Evolutionary conservation across 495 filamentous ascomycete genomes (phyloP).

Genomic region (Hypoxylon intermedium): DNA sequence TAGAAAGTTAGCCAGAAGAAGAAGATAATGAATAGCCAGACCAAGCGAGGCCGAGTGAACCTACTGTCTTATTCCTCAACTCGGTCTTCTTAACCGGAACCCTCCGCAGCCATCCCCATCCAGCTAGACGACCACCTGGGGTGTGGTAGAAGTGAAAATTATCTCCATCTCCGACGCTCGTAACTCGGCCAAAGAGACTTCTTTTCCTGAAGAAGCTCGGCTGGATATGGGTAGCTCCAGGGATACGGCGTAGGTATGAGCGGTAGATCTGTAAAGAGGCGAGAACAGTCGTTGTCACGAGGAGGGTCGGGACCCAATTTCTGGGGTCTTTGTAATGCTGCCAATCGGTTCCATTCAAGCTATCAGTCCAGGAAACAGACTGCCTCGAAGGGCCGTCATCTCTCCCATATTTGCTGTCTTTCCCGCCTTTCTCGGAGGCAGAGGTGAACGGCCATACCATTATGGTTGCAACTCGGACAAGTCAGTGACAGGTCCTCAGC

Average conservation of each 20-base stretch:
- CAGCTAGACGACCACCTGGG: constrained; percentile 81
- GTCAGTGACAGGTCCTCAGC: constrained; percentile 7
- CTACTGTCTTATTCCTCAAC: constrained; percentile 78
- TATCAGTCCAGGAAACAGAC: constrained; percentile 57
- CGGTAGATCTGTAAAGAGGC: constrained; percentile 68
- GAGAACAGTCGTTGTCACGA: constrained; percentile 73
- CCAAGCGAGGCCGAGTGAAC: constrained; percentile 33
- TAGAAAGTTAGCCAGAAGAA: constrained; percentile 8
- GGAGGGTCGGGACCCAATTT: constrained; percentile 69
- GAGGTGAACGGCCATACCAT: constrained; percentile 40
- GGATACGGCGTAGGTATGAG: constrained; percentile 81
- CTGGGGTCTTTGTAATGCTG: constrained; percentile 68
- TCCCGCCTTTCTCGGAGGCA: constrained; percentile 20
- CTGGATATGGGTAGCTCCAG: constrained; percentile 72
- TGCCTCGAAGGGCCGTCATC: constrained; percentile 40
- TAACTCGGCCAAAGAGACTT: constrained; percentile 82
- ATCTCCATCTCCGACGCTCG: constrained; percentile 94
- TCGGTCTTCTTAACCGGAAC: constrained; percentile 71
- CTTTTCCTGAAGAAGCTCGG: constrained; percentile 71
- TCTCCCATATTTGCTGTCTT: background rate
- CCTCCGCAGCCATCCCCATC: constrained; percentile 89
- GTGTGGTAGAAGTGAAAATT: constrained; percentile 94
- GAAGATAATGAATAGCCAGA: background rate
- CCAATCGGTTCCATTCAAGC: constrained; percentile 67
- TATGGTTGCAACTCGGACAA: constrained; percentile 15